Conservation (phyloP, 192 early-diverging fungal species). For the Coemansia javaensis region DNA sequence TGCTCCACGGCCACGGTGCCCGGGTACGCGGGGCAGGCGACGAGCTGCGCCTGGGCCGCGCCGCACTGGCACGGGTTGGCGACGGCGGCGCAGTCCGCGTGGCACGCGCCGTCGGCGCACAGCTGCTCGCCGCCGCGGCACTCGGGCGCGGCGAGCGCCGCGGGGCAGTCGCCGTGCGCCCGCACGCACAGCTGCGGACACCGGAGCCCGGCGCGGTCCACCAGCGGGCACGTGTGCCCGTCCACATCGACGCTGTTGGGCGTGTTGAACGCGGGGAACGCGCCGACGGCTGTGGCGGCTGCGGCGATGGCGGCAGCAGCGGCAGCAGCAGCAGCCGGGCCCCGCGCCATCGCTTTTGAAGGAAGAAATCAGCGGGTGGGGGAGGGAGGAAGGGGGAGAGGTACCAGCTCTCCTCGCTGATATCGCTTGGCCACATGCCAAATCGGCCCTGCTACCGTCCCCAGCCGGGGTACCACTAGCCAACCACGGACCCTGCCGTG, state of each 20-base stretch:
- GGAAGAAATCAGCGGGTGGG: background rate
- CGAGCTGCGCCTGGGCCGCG: too few relatives aligned
- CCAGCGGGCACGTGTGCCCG: constrained; percentile 52
- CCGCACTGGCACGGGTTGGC: constrained; percentile 55
- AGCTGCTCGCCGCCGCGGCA: constrained; percentile 43
- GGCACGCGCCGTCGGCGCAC: constrained; percentile 57
- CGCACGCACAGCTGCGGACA: constrained; percentile 58
- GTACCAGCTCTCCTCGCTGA: too few relatives aligned
- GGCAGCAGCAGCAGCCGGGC: too few relatives aligned
- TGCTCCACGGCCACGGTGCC: constrained; percentile 22
- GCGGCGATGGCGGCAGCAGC: too few relatives aligned
- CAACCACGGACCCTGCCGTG: too few relatives aligned
- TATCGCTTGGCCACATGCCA: too few relatives aligned
- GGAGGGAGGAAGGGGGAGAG: too few relatives aligned
- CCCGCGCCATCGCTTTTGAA: background rate
- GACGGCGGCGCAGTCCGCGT: constrained; percentile 35
- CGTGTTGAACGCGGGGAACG: too few relatives aligned
- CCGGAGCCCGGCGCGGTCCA: constrained; percentile 33
- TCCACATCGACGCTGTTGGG: constrained; percentile 52
- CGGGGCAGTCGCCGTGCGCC: constrained; percentile 48
- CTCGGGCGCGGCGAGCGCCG: constrained; percentile 19
- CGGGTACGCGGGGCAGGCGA: too few relatives aligned
- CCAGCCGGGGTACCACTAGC: too few relatives aligned
- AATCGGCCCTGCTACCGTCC: too few relatives aligned
- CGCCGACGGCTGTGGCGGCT: too few relatives aligned